Evolutionary conservation across 108 stramenopile genomes (phyloP).

Genomic region (Thalassiosira profunda): DNA sequence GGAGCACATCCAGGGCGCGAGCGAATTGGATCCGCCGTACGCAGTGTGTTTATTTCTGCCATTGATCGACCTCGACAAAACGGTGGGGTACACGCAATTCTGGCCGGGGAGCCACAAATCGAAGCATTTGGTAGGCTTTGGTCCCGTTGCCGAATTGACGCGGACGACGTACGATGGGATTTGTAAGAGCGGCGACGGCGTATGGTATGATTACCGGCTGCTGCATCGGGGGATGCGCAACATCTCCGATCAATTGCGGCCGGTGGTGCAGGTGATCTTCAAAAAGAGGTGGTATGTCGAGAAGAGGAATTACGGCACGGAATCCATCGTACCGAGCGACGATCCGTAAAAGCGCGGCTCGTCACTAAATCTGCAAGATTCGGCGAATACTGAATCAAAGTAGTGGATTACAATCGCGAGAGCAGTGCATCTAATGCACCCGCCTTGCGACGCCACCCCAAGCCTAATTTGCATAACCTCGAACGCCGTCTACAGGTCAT

Average conservation of each 20-base stretch:
- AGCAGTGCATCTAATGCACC: too few relatives aligned
- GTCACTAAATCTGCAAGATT: too few relatives aligned
- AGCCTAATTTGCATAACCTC: too few relatives aligned
- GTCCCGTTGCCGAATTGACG: constrained; percentile 51
- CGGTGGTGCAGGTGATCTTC: constrained; percentile 61
- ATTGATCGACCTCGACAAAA: constrained; percentile 59
- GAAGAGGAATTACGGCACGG: constrained; percentile 56
- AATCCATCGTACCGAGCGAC: too few relatives aligned
- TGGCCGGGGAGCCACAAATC: constrained; percentile 61
- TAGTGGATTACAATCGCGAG: too few relatives aligned
- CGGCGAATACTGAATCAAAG: too few relatives aligned
- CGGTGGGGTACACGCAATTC: constrained; percentile 70
- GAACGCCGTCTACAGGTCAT: too few relatives aligned
- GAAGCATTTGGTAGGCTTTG: constrained; percentile 55
- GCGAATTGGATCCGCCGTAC: constrained; percentile 54
- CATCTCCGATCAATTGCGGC: constrained; percentile 28
- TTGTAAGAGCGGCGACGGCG: constrained; percentile 46
- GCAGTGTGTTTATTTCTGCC: constrained; percentile 70
- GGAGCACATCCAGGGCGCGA: constrained; percentile 41
- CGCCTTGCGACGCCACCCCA: too few relatives aligned
- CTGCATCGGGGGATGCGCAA: constrained; percentile 69
- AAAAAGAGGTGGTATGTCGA: constrained; percentile 63
- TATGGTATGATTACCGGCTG: constrained; percentile 70
- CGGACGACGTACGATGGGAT: constrained; percentile 46
- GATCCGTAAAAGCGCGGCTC: too few relatives aligned